These are phyloP conservation scores for Hypoxylon sp. DNA, from an alignment of 2,329 filamentous ascomycete genomes.

Conservation along the genomic window DNA sequence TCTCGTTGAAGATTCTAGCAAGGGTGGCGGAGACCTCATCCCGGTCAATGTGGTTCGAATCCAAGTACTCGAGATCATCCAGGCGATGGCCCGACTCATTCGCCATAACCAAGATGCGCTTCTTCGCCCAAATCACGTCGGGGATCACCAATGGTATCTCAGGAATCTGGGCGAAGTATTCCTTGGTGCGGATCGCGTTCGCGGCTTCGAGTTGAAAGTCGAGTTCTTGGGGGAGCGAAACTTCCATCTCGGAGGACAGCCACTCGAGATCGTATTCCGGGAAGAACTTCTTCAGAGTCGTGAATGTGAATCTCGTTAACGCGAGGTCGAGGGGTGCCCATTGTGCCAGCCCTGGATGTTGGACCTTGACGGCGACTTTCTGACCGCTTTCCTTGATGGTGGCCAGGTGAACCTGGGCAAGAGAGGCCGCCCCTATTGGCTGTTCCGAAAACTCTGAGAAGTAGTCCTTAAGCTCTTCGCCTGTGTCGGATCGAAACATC, in stretches of 20 bases:
- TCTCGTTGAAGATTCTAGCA: constrained; percentile 96
- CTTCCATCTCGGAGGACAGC: constrained; percentile 93
- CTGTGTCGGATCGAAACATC: constrained; percentile 90
- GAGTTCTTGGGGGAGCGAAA: constrained; percentile 89
- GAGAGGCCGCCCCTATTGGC: constrained; percentile 92
- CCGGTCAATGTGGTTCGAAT: constrained; percentile 87
- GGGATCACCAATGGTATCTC: constrained; percentile 89
- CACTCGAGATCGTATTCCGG: constrained; percentile 98
- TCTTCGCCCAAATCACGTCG: constrained; percentile 88
- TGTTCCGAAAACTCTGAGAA: constrained; percentile 86
- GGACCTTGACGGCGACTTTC: constrained; percentile 95
- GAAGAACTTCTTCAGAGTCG: constrained; percentile 91
- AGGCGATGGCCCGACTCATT: constrained; percentile 88
- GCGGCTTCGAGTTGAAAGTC: constrained; percentile 88
- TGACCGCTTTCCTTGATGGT: constrained; percentile 85
- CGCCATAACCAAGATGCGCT: constrained; percentile 95
- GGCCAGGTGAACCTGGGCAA: constrained; percentile 94
- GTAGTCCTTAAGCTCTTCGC: constrained; percentile 80
- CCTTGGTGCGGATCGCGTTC: constrained; percentile 84
- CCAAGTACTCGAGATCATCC: constrained; percentile 90
- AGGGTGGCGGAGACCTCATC: constrained; percentile 95
- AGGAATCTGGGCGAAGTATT: constrained; percentile 83
- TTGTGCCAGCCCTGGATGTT: constrained; percentile 89
- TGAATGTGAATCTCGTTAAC: constrained; percentile 90
- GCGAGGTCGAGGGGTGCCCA: constrained; percentile 91